These are phyloP conservation scores for Pseudevernia furfuracea DNA, from an alignment of 495 filamentous ascomycete species.

Conservation along the genomic window DNA sequence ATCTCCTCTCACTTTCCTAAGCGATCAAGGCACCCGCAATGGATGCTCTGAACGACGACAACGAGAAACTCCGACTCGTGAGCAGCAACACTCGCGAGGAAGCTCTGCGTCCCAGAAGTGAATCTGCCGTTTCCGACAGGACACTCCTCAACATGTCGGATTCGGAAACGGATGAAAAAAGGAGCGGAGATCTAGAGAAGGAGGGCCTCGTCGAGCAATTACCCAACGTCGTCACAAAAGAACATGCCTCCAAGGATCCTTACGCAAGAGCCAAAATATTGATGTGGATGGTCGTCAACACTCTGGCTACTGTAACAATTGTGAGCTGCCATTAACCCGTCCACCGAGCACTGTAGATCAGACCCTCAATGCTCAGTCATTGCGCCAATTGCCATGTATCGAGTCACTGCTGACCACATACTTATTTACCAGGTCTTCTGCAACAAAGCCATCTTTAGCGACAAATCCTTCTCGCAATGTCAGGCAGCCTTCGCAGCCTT, in stretches of 20 bases:
- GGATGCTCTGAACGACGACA: constrained; percentile 16
- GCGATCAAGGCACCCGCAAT: constrained; percentile 6
- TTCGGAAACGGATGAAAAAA: constrained; percentile 21
- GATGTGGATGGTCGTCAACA: constrained; percentile 27
- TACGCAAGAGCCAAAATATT: constrained; percentile 21
- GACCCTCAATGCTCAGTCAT: neutral
- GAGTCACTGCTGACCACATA: constrained; percentile 2
- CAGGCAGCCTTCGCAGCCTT: constrained; percentile 65
- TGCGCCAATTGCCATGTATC: neutral
- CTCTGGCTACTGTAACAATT: constrained; percentile 26
- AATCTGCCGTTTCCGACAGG: constrained; percentile 19
- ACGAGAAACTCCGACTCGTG: constrained; percentile 12
- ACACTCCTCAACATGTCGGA: constrained; percentile 25
- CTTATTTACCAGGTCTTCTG: constrained; percentile 53
- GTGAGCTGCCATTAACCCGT: constrained; percentile 15
- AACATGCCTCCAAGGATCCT: constrained; percentile 21
- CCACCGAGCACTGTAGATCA: neutral
- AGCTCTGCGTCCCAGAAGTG: constrained; percentile 10
- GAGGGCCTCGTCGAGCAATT: constrained; percentile 16
- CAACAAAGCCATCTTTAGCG: constrained; percentile 68
- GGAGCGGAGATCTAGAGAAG: constrained; percentile 20
- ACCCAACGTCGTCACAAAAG: constrained; percentile 21
- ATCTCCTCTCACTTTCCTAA: neutral
- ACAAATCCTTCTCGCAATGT: constrained; percentile 54
- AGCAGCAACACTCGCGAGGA: constrained; percentile 5